These are phyloP conservation scores for Heritiera fomes DNA, from an alignment of 345 rosid genomes.

Conservation along the genomic window DNA sequence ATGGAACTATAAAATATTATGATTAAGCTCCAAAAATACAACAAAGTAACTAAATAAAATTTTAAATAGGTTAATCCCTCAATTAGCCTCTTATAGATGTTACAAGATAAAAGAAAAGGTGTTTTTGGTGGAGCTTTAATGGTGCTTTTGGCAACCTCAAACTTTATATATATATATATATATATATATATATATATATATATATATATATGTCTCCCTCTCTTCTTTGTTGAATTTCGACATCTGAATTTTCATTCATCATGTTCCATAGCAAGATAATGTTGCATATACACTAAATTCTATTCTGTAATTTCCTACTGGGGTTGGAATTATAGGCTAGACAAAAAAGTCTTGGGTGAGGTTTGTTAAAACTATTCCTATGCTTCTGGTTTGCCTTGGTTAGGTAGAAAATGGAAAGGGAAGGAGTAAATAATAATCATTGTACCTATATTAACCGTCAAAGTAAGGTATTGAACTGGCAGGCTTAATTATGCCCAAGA, in stretches of 20 bases:
- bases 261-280: neutral
- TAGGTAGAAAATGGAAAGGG: neutral
- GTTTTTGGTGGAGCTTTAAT: neutral
- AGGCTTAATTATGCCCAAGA: neutral
- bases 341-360: neutral
- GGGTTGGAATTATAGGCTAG: neutral
- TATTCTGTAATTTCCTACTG: neutral
- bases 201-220: neutral
- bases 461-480: neutral
- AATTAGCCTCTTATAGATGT: neutral
- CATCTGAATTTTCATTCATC: neutral
- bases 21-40: neutral
- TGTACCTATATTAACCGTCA: neutral
- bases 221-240: neutral
- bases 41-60: no score
- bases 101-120: neutral
- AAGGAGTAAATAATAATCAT: neutral
- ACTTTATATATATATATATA: neutral
- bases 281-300: neutral
- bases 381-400: neutral
- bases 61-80: neutral
- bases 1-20: neutral
- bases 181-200: neutral
- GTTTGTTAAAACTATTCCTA: neutral
- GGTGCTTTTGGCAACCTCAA: neutral